Conservation (phyloP, 306 rosid genomes). For the Prunus kanzakura region DNA sequence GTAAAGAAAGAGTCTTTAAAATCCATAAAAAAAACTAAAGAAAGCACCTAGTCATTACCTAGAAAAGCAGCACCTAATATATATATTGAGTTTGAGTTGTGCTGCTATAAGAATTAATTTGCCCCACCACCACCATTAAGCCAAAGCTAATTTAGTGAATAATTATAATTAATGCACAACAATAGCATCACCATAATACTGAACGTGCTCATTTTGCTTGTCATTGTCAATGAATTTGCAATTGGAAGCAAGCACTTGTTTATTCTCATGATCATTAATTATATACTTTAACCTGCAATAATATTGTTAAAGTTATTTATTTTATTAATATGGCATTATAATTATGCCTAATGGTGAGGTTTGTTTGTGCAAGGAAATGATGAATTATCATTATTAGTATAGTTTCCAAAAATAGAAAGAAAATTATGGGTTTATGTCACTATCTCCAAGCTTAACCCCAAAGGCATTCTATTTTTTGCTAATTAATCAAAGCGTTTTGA, state of each 20-base stretch:
- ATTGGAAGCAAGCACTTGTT: background rate
- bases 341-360: background rate
- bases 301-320: background rate
- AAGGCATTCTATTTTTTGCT: background rate
- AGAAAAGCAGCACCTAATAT: too few species aligned
- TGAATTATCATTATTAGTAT: background rate
- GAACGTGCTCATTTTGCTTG: background rate
- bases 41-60: background rate
- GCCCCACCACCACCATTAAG: slow-evolving; percentile 55
- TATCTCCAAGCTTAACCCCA: slow-evolving; percentile 5
- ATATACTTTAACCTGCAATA: background rate
- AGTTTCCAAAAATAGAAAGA: background rate
- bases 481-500: background rate
- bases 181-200: background rate
- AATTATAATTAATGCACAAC: background rate
- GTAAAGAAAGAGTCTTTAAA: slow-evolving; percentile 1
- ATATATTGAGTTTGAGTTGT: slow-evolving; percentile 6
- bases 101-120: background rate
- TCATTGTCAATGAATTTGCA: background rate
- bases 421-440: background rate
- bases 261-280: too few species aligned
- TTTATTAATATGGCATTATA: background rate
- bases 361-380: too few species aligned
- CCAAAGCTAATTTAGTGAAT: slow-evolving; percentile 19
- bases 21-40: slow-evolving; percentile 6